Percentiles rank a stretch among this genome's conserved stretches.
These are phyloP conservation scores for Staphylotrichum longicolle DNA, from an alignment of 495 filamentous ascomycete genomes.

Conservation along the genomic window DNA sequence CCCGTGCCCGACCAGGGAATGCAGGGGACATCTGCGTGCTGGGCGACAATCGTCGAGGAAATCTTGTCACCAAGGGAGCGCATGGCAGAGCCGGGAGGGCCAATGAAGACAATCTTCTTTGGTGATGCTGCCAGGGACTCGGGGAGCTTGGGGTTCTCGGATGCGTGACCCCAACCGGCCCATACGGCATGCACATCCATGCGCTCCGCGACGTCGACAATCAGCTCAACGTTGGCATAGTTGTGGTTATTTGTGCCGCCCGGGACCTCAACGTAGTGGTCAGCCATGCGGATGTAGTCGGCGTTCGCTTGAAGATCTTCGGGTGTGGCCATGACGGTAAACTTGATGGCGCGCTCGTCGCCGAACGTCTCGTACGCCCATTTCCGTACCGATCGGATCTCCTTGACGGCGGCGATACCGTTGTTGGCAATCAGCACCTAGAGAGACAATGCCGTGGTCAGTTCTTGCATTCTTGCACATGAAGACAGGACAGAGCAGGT, in stretches of 20 bases:
- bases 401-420: conserved; percentile 98
- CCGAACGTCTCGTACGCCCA: conserved; percentile 99
- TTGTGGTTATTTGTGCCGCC: conserved; percentile 99
- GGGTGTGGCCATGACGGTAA: conserved; percentile 99
- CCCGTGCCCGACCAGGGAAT: conserved; percentile 98
- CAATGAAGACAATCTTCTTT: conserved; percentile 98
- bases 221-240: conserved; percentile 98
- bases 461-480: too few relatives aligned
- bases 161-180: conserved; percentile 99
- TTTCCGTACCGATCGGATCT: conserved; percentile 97
- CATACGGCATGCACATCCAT: conserved; percentile 98
- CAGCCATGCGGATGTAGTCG: conserved; percentile 99
- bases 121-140: conserved; percentile 93
- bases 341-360: conserved; percentile 96
- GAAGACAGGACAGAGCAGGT: too few relatives aligned
- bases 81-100: conserved; percentile 96
- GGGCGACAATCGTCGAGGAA: conserved; percentile 97
- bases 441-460: background rate
- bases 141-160: conserved; percentile 96
- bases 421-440: conserved; percentile 99
- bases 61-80: conserved; percentile 99
- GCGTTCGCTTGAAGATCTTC: conserved; percentile 97
- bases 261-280: conserved; percentile 99
- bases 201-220: conserved; percentile 98
- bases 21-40: conserved; percentile 94